Percentiles rank a stretch among this genome's conserved stretches.
phyloP scores from a whole-genome alignment of 805 yeast species.

The Starmerella geochares region DNA sequence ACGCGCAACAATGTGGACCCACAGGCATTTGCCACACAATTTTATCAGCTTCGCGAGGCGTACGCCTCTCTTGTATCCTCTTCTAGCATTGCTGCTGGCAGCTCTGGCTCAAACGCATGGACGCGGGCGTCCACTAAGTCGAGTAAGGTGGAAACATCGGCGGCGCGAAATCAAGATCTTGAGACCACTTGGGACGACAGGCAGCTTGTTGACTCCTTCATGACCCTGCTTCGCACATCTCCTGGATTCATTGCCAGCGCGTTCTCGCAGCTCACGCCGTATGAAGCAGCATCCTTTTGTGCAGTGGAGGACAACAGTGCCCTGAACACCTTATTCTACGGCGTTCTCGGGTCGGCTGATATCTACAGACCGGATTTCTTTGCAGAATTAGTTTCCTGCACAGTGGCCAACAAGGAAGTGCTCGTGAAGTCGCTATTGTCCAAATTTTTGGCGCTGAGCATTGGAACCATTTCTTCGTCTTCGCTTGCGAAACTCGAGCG shows the following conservation, averaged over 20 bases:
- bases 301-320: slow-evolving; percentile 26
- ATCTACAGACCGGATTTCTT: slow-evolving; percentile 26
- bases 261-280: slow-evolving; percentile 21
- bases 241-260: slow-evolving; percentile 31
- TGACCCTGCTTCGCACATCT: slow-evolving; percentile 30
- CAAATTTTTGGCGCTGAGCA: slow-evolving; percentile 5
- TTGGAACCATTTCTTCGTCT: slow-evolving; percentile 5
- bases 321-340: slow-evolving; percentile 29
- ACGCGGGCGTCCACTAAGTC: slow-evolving; percentile 14
- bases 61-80: slow-evolving; percentile 16
- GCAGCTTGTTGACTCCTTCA: slow-evolving; percentile 29
- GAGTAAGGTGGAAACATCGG: neutral
- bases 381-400: slow-evolving; percentile 20
- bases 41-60: slow-evolving; percentile 24
- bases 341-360: slow-evolving; percentile 26
- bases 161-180: neutral
- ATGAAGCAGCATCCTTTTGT: slow-evolving; percentile 23
- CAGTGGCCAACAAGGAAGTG: neutral
- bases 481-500: slow-evolving; percentile 13
- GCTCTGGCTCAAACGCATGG: slow-evolving; percentile 14
- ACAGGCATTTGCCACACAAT: slow-evolving; percentile 14
- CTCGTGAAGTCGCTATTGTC: slow-evolving; percentile 6
- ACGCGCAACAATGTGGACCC: slow-evolving; percentile 14
- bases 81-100: slow-evolving; percentile 11
- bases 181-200: slow-evolving; percentile 27